Evolutionary conservation across 805 yeast species (phyloP), one percentile per base, ranked within the genome.

Genomic region (Yueomyces sinensis): DNA sequence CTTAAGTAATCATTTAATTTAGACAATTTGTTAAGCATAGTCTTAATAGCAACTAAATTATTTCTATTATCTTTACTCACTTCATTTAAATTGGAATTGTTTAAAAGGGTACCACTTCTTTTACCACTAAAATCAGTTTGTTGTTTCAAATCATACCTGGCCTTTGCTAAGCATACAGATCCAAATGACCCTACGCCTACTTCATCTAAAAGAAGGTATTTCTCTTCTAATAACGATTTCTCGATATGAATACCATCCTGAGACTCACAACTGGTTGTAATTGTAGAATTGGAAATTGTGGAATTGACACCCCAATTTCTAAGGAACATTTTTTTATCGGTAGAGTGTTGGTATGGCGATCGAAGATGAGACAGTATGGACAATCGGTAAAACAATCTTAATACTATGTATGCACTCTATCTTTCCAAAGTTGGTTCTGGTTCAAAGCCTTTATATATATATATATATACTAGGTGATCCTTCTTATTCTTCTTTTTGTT

Each of bases 181-280:
- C 93, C 93, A 61, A 82, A 82, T 32, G 83, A 74, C 1, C 93
- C 93, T 36, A 66, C 69, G 1, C 93, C 93, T 38, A 82, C 56
- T 32, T 62, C 63, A 30, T 70, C 64, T 7, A 79, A 59, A 4
- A 62, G 42, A 34, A 65, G 68, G 48, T 75, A 81, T 30, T 70
- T 54, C 6, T 55, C 49, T 3, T 48, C 43, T 32, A 68, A 52
- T 7, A 66, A 49, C 33, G 61, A 63, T 25, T n/a, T 9, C 15
- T 7, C 28, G 5, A 25, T 11, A 9, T 25, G 15, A 25, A 25
- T 9, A 25, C 11, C 24, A 20, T 20, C n/a, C n/a, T n/a, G n/a
- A n/a, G n/a, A n/a, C n/a, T n/a, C n/a, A n/a, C n/a, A n/a, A n/a
- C n/a, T n/a, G n/a, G n/a, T n/a, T n/a, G n/a, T n/a, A n/a, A n/a